Evolutionary conservation across 495 filamentous ascomycete genomes (phyloP).

Genomic region (Xylaria telfairii): DNA sequence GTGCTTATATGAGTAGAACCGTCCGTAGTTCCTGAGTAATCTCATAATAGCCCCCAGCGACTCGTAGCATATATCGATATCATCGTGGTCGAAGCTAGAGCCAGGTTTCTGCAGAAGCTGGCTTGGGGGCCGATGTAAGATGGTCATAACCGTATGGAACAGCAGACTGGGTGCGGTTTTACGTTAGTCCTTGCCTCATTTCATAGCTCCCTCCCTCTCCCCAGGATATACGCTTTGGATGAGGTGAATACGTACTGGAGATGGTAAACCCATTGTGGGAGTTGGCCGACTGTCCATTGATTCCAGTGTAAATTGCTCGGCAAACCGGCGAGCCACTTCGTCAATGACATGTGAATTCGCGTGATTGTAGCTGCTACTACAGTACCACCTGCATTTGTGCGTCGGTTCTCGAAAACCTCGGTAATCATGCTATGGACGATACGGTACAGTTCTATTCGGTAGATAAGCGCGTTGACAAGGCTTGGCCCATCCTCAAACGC

Average conservation of each 20-base stretch:
- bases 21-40: conserved; percentile 35
- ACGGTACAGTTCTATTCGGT: conserved; percentile 40
- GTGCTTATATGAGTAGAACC: conserved; percentile 36
- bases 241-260: conserved; percentile 35
- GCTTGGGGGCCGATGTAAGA: conserved; percentile 42
- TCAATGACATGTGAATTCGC: conserved; percentile 40
- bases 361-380: conserved; percentile 35
- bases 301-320: conserved; percentile 43
- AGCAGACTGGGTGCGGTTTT: conserved; percentile 32
- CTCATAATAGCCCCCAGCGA: conserved; percentile 40
- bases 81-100: conserved; percentile 29
- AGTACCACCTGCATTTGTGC: conserved; percentile 31
- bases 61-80: conserved; percentile 42
- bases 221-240: background rate
- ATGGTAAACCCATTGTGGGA: conserved; percentile 38
- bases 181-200: conserved; percentile 13
- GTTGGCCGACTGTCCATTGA: conserved; percentile 39
- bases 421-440: conserved; percentile 46
- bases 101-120: conserved; percentile 34
- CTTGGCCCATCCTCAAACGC: conserved; percentile 40
- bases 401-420: conserved; percentile 43
- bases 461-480: conserved; percentile 36
- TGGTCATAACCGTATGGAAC: conserved; percentile 43
- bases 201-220: background rate
- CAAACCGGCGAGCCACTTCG: conserved; percentile 38